These are phyloP conservation scores for Aspergillus egyptiacus DNA, from an alignment of 495 filamentous ascomycete genomes.

Conservation along the genomic window DNA sequence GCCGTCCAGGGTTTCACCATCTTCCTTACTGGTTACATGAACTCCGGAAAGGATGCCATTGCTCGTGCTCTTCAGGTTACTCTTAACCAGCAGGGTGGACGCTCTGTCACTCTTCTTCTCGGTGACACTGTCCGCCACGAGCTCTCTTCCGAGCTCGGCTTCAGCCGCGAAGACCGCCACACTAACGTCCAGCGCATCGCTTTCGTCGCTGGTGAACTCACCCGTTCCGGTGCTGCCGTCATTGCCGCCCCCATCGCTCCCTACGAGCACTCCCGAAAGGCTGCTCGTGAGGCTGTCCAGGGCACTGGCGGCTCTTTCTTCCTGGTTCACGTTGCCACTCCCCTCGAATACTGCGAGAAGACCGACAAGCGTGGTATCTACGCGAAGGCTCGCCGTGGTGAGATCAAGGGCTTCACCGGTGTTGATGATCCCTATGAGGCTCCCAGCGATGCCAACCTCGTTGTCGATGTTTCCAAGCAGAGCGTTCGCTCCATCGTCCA, in stretches of 20 bases:
- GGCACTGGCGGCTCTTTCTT: conserved; percentile 80
- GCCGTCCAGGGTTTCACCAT: conserved; percentile 92
- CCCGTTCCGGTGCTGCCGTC: conserved; percentile 85
- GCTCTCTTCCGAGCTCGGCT: conserved; percentile 91
- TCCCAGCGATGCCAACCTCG: conserved; percentile 74
- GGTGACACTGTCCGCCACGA: conserved; percentile 93
- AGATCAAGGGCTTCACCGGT: conserved; percentile 98
- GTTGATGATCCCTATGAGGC: conserved; percentile 96
- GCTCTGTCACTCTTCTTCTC: conserved; percentile 85
- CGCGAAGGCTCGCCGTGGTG: conserved; percentile 71
- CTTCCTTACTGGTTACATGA: conserved; percentile 95
- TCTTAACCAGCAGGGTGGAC: conserved; percentile 95
- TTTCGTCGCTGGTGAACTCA: conserved; percentile 93
- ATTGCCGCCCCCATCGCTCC: conserved; percentile 98
- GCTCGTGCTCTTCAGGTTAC: conserved; percentile 94
- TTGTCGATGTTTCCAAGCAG: conserved; percentile 78
- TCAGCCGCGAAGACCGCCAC: conserved; percentile 88
- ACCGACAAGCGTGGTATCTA: conserved; percentile 95
- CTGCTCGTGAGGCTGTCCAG: conserved; percentile 77
- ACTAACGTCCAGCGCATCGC: conserved; percentile 94
- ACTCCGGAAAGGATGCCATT: conserved; percentile 93
- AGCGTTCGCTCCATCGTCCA: conserved; percentile 90
- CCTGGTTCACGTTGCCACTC: conserved; percentile 90
- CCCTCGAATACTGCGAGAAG: conserved; percentile 86
- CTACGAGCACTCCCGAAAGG: conserved; percentile 67